Evolutionary conservation across 768 basidiomycete genomes (phyloP), one percentile per base, ranked within the genome.

Genomic region (Leccinum imitatum): DNA sequence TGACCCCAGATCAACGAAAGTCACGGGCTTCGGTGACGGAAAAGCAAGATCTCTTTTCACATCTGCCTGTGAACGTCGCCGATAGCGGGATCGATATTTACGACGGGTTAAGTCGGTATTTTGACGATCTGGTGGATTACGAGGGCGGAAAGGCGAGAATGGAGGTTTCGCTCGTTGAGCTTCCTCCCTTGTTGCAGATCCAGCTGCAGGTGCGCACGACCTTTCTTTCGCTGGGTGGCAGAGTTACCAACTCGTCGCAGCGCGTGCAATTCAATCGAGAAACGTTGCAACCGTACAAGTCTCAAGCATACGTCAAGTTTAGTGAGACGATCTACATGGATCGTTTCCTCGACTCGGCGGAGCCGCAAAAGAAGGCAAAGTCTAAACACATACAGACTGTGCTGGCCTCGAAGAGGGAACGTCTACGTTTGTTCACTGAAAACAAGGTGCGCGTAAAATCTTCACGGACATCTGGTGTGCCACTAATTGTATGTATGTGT

Each of bases 181-280:
- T 94, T 15, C 97, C 97, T 1, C 92, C 93, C 3, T 73, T 98
- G 53, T 76, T 99, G 39, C 97, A 99, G 69, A 91, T 99, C 48
- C 97, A 99, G 72, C 82, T 99, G 9, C 94, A 98, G 84, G 95
- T 93, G 54, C 13, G 61, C 82, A 66, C 56, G 53, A 11, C 10
- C 37, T 33, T 35, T 48, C 56, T 17, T n/a, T 33, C 23, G 11
- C 41, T 44, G 37, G 10, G 19, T 11, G 23, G 27, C 51, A 51
- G 52, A n/a, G 17, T 59, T 54, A 61, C 55, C 46, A 13, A 65
- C 54, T 62, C 51, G 52, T 54, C 23, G 19, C 65, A 95, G 93
- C 80, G 95, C 59, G 95, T 94, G 4, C 94, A 96, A 81, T 98
- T 94, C 77, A 93, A 98, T 70, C 85, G 93, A 9, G 89, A 93